Conservation (phyloP, 164 flowering plant genomes). For the Akebia trifoliata region DNA sequence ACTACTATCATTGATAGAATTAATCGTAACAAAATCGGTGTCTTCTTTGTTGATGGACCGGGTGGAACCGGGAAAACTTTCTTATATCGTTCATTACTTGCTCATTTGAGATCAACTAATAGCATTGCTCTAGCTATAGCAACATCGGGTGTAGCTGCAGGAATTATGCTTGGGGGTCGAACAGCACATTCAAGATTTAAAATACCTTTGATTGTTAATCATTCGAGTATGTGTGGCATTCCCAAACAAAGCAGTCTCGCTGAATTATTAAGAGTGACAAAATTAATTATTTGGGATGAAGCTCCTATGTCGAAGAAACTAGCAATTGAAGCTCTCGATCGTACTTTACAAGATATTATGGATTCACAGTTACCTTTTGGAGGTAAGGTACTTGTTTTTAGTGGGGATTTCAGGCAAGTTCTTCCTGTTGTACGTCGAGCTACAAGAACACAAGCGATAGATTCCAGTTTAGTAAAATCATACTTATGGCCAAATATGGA, state of each 20-base stretch:
- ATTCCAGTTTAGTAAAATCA: neutral
- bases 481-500: too few species aligned
- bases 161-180: neutral
- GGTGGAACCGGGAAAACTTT: neutral
- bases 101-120: neutral
- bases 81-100: neutral
- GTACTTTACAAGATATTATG: conserved; percentile 6
- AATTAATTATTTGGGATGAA: conserved; percentile 15
- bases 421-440: conserved; percentile 3
- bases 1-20: neutral
- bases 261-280: neutral
- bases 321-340: conserved; percentile 12
- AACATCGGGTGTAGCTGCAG: neutral
- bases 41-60: conserved; percentile 4
- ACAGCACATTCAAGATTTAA: conserved; percentile 3
- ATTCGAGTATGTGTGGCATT: neutral
- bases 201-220: neutral
- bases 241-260: neutral
- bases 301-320: conserved; percentile 2
- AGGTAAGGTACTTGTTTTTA: conserved; percentile 11
- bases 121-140: neutral
- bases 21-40: neutral
- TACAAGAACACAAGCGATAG: neutral
- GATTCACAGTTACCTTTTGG: neutral
- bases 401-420: conserved; percentile 11